phyloP scores from a whole-genome alignment of 23 red algal species.

The Gracilaria domingensis region DNA sequence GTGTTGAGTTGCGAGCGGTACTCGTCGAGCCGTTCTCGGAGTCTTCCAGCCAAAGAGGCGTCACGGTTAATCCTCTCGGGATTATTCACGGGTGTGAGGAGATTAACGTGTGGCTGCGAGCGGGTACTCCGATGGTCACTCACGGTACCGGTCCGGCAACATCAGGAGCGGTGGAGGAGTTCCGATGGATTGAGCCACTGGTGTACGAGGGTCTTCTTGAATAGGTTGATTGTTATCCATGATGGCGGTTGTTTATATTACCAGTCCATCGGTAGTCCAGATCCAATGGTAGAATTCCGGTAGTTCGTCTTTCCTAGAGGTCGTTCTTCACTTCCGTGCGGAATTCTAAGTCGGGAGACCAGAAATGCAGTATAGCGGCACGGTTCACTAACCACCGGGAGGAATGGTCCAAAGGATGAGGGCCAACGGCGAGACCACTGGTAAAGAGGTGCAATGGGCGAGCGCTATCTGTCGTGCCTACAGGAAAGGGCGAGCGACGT shows the following conservation, averaged over 20 bases:
- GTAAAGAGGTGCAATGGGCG: background rate
- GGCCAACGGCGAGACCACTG: constrained; percentile 7
- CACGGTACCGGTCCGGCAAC: background rate
- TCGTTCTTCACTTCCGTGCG: too few relatives aligned
- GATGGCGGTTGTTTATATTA: too few relatives aligned
- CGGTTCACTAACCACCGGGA: constrained; percentile 7
- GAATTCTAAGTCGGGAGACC: too few relatives aligned
- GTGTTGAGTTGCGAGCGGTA: constrained; percentile 29
- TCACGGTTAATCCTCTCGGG: background rate
- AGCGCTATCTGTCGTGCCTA: constrained; percentile 14
- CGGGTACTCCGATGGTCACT: constrained; percentile 2
- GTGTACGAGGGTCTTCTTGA: too few relatives aligned
- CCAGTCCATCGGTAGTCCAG: too few relatives aligned
- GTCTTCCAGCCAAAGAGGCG: background rate
- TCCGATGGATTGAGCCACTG: too few relatives aligned
- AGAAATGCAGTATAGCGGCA: background rate
- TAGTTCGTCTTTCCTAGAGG: too few relatives aligned
- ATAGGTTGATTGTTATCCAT: too few relatives aligned
- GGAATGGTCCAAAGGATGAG: background rate
- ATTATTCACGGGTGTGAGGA: constrained; percentile 1
- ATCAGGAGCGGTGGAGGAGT: too few relatives aligned
- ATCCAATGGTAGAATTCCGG: too few relatives aligned
- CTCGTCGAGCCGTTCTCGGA: background rate
- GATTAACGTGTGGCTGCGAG: background rate
- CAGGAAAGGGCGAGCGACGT: constrained; percentile 16